phyloP scores from a whole-genome alignment of 768 basidiomycete species.

The Suillus luteus region DNA sequence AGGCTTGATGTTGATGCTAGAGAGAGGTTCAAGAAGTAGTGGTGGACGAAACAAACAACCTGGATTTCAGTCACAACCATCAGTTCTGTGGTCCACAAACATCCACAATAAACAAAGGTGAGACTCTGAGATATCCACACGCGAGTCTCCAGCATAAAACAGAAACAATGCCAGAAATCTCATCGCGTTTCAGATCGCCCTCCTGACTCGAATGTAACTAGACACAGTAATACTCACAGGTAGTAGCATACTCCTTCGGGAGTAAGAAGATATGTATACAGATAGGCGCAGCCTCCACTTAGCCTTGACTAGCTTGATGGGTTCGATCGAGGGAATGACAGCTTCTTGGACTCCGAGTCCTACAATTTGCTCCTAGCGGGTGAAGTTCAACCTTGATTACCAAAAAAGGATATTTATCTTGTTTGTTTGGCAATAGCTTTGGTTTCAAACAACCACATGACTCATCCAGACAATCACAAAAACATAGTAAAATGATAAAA shows the following conservation, averaged over 20 bases:
- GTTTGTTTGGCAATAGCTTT: conserved; percentile 14
- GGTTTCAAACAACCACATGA: background rate
- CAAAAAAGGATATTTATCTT: background rate
- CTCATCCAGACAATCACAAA: background rate
- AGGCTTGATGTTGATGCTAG: background rate
- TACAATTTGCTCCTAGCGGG: background rate
- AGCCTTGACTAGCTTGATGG: background rate
- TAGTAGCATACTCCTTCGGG: background rate
- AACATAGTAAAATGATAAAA: background rate
- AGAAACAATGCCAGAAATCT: background rate
- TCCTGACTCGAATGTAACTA: background rate
- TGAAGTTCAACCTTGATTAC: conserved; percentile 3
- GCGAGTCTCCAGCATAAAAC: background rate
- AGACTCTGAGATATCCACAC: background rate
- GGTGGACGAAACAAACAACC: background rate
- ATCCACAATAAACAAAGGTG: background rate
- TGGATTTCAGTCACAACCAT: background rate
- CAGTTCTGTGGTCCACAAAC: background rate
- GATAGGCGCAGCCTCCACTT: conserved; percentile 1
- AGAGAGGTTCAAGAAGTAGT: conserved; percentile 2
- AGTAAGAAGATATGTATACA: conserved; percentile 3
- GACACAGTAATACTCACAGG: background rate
- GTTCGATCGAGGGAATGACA: background rate
- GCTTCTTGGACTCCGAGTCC: background rate
- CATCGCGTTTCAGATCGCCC: background rate